Conservation (phyloP, 129 eudicot genomes). For the Daucus carota region DH1_v3.0 NC_030381.2:41618501-41619000, state of each 20-base stretch:
- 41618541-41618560: slow-evolving; percentile 98
- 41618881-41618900: neutral
- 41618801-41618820: neutral
- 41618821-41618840: neutral
- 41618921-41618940: neutral
- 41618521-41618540: slow-evolving; percentile 93
- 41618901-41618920: neutral
- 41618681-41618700: too few species aligned
- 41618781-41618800: neutral
- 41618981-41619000: neutral
- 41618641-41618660: neutral
- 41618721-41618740: slow-evolving; percentile 24
- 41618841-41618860: neutral
- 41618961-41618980: too few species aligned
- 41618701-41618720: too few species aligned
- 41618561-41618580: slow-evolving; percentile 27
- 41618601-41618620: neutral
- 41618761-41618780: neutral
- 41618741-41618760: neutral
- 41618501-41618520: slow-evolving; percentile 34
- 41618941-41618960: neutral
- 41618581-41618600: slow-evolving; percentile 16
- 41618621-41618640: neutral
- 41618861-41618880: neutral
- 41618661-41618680: too few species aligned